Percentiles rank a stretch among this genome's conserved stretches.
Conservation (phyloP, 495 filamentous ascomycete species). For the Podospora bellae-mahoneyi region DNA sequence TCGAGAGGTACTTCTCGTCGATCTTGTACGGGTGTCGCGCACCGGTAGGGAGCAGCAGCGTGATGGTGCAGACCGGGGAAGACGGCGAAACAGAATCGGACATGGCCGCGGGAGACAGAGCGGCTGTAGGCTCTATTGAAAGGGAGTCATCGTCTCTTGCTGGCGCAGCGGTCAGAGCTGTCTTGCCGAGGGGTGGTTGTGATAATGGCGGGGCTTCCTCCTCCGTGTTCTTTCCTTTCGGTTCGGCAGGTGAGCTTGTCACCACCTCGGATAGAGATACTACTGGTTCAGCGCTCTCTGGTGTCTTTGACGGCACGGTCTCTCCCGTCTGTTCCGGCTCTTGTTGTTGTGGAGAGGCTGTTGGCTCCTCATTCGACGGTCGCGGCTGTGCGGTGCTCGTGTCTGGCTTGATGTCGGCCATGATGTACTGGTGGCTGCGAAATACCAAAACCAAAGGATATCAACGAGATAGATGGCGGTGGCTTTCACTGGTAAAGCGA, state of each 20-base stretch:
- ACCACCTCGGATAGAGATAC: conserved; percentile 5
- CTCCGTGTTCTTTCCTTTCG: conserved; percentile 36
- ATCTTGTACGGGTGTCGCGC: conserved; percentile 83
- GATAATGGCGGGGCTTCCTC: conserved; percentile 29
- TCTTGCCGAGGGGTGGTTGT: conserved; percentile 21
- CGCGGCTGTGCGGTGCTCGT: not conserved
- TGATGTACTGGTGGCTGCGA: not conserved
- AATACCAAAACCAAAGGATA: not conserved
- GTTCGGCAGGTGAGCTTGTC: conserved; percentile 17
- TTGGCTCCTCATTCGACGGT: not conserved
- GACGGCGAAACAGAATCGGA: conserved; percentile 3
- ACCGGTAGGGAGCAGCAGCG: conserved; percentile 73
- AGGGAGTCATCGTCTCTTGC: conserved; percentile 35
- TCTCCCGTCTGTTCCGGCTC: not conserved
- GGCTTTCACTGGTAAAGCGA: not conserved
- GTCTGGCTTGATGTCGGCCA: conserved; percentile 2
- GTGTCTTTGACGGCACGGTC: not conserved
- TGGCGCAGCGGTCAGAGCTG: not conserved
- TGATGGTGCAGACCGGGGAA: conserved; percentile 51
- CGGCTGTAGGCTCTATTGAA: conserved; percentile 41
- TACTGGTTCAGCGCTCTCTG: not conserved
- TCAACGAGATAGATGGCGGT: not conserved
- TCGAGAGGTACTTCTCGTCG: conserved; percentile 77
- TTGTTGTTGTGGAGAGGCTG: not conserved
- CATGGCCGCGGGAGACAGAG: conserved; percentile 20